Percentiles rank a stretch among this genome's conserved stretches.
Conservation (phyloP, 495 filamentous ascomycete species). For the Terfezia claveryi region DNA sequence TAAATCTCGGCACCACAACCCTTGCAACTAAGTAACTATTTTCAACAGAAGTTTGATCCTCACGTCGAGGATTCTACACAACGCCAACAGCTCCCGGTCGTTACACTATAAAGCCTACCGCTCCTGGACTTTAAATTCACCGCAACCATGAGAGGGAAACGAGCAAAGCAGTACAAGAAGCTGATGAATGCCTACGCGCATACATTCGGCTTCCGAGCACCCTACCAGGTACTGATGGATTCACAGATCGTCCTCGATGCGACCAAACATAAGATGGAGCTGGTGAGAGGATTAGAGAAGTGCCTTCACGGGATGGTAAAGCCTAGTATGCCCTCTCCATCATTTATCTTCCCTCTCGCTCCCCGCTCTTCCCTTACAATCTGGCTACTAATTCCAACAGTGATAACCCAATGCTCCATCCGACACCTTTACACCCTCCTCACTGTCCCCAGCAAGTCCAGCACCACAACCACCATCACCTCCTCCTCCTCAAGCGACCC, state of each 20-base stretch:
- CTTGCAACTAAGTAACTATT: too few species aligned
- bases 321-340: constrained; percentile 34
- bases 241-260: constrained; percentile 34
- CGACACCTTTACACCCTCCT: constrained; percentile 43
- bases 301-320: constrained; percentile 66
- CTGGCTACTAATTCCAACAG: constrained; percentile 15
- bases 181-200: constrained; percentile 80
- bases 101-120: too few species aligned
- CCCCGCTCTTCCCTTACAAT: constrained; percentile 1
- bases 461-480: neutral
- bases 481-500: constrained; percentile 36
- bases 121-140: too few species aligned
- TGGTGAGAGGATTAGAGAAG: constrained; percentile 43
- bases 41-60: too few species aligned
- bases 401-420: constrained; percentile 42
- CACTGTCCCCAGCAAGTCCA: neutral
- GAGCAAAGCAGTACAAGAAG: constrained; percentile 88
- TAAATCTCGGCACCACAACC: too few species aligned
- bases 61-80: too few species aligned
- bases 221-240: constrained; percentile 83
- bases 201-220: constrained; percentile 67
- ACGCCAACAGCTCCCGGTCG: too few species aligned
- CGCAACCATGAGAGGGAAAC: constrained; percentile 56
- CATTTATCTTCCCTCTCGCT: neutral
- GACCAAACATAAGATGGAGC: constrained; percentile 56